Percentiles rank a stretch among this genome's conserved stretches.
Evolutionary conservation across 768 basidiomycete genomes (phyloP).

Genomic region (Termitomyces sp.): DNA sequence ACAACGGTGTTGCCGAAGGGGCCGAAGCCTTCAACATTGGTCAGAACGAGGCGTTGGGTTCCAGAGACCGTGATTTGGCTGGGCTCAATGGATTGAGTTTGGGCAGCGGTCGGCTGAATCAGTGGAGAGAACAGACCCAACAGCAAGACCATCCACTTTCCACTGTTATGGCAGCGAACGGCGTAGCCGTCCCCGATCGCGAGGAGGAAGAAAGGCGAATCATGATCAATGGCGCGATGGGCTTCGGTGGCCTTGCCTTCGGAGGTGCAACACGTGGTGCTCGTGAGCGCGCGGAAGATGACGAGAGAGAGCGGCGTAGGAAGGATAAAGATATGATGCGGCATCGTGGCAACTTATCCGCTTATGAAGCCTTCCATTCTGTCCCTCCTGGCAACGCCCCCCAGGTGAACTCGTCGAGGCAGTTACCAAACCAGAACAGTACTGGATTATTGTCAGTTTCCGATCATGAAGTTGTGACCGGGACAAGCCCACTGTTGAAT

Average conservation of each 20-base stretch:
- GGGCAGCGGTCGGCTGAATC: slow-evolving; percentile 29
- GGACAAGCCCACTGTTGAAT: slow-evolving; percentile 17
- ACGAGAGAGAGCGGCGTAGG: slow-evolving; percentile 48
- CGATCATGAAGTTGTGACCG: slow-evolving; percentile 11
- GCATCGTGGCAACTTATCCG: slow-evolving; percentile 38
- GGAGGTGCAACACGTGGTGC: slow-evolving; percentile 42
- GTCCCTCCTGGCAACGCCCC: slow-evolving; percentile 31
- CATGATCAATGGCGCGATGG: slow-evolving; percentile 27
- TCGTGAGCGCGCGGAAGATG: slow-evolving; percentile 62
- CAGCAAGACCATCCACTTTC: slow-evolving; percentile 14
- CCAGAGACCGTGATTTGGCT: slow-evolving; percentile 45
- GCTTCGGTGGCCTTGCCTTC: slow-evolving; percentile 32
- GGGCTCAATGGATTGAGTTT: slow-evolving; percentile 48
- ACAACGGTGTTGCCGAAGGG: slow-evolving; percentile 23
- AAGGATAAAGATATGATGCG: slow-evolving; percentile 49
- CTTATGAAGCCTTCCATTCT: slow-evolving; percentile 80
- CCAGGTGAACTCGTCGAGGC: slow-evolving; percentile 23
- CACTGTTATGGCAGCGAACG: slow-evolving; percentile 7
- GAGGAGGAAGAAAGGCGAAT: slow-evolving; percentile 48
- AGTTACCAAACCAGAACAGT: slow-evolving; percentile 27
- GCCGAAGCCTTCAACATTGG: slow-evolving; percentile 16
- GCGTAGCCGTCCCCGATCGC: slow-evolving; percentile 16
- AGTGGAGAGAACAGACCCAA: slow-evolving; percentile 33
- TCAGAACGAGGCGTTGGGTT: slow-evolving; percentile 26
- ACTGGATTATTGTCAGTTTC: slow-evolving; percentile 13